phyloP scores from a whole-genome alignment of 352 stramenopile genomes.

The Pythium sukuiense region DNA sequence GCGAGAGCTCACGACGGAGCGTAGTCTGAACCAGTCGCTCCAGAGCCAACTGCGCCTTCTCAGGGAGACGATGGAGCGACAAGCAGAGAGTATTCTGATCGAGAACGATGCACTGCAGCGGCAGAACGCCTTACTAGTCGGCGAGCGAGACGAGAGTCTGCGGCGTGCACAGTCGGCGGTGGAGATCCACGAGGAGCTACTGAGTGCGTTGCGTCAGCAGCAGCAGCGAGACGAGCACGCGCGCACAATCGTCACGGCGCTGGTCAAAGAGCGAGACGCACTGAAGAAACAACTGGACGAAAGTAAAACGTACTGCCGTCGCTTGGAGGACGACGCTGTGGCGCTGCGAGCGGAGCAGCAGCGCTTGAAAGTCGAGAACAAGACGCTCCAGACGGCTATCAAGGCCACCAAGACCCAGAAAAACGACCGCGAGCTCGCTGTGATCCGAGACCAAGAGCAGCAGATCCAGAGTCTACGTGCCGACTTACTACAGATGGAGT shows the following conservation, averaged over 20 bases:
- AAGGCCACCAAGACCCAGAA: slow-evolving; percentile 24
- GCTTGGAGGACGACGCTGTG: slow-evolving; percentile 53
- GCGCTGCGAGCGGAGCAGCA: slow-evolving; percentile 40
- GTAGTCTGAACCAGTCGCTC: slow-evolving; percentile 24
- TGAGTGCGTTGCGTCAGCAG: slow-evolving; percentile 42
- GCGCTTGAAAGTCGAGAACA: slow-evolving; percentile 44
- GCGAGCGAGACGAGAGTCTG: slow-evolving; percentile 31
- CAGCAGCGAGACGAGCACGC: slow-evolving; percentile 42
- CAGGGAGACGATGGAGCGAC: slow-evolving; percentile 23
- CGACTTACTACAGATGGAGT: slow-evolving; percentile 66
- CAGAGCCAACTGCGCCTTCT: slow-evolving; percentile 4
- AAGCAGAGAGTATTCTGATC: slow-evolving; percentile 39
- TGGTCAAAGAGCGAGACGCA: slow-evolving; percentile 34
- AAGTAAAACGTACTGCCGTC: slow-evolving; percentile 47
- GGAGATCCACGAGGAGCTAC: slow-evolving; percentile 55
- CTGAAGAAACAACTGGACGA: slow-evolving; percentile 43
- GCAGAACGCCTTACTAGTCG: slow-evolving; percentile 31
- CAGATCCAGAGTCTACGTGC: slow-evolving; percentile 53
- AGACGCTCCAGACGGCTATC: slow-evolving; percentile 38
- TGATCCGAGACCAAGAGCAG: slow-evolving; percentile 47
- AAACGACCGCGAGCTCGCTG: slow-evolving; percentile 31
- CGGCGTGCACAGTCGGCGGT: slow-evolving; percentile 21
- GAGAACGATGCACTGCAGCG: slow-evolving; percentile 51
- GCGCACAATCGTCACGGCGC: slow-evolving; percentile 23
- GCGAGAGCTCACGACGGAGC: slow-evolving; percentile 29